A percentile compares a stretch with the other conserved stretches of the same genome.
Conservation (phyloP, 345 rosid species). For the Boechera retrofracta region DNA sequence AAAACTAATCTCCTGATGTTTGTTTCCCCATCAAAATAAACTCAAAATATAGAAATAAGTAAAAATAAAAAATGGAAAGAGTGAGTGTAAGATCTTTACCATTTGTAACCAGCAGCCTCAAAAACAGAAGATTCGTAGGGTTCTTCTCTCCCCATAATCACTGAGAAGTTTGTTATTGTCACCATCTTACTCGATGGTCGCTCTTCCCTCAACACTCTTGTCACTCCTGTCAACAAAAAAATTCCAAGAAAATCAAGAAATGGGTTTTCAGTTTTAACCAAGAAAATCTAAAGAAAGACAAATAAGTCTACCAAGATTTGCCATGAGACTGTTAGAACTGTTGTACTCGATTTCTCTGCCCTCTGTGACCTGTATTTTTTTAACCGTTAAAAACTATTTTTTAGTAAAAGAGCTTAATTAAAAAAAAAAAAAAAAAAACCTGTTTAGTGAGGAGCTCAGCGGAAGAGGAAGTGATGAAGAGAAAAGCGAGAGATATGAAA, state of each 20-base stretch:
- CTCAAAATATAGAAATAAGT: background rate
- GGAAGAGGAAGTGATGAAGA: too few species aligned
- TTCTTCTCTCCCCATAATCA: conserved; percentile 23
- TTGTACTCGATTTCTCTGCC: conserved; percentile 21
- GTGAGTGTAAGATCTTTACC: conserved; percentile 25
- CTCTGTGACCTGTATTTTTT: conserved; percentile 20
- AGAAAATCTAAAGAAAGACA: background rate
- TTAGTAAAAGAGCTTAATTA: too few species aligned
- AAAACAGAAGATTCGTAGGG: conserved; percentile 48
- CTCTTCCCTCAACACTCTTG: conserved; percentile 27
- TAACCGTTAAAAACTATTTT: too few species aligned
- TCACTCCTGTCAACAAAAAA: conserved; percentile 21
- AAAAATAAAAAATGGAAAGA: background rate
- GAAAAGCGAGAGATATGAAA: too few species aligned
- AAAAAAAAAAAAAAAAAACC: too few species aligned
- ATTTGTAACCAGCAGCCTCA: conserved; percentile 51
- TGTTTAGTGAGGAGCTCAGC: too few species aligned
- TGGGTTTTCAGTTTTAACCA: too few species aligned
- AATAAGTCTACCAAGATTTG: conserved; percentile 31
- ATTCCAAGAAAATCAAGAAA: background rate
- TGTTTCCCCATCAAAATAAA: background rate
- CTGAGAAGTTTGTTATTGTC: conserved; percentile 48
- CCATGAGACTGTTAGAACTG: conserved; percentile 20
- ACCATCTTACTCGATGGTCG: conserved; percentile 48
- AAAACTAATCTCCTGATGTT: conserved; percentile 45